Base-by-base conservation (phyloP, 352 stramenopile genomes). In the Globisporangium radiosum region DNA sequence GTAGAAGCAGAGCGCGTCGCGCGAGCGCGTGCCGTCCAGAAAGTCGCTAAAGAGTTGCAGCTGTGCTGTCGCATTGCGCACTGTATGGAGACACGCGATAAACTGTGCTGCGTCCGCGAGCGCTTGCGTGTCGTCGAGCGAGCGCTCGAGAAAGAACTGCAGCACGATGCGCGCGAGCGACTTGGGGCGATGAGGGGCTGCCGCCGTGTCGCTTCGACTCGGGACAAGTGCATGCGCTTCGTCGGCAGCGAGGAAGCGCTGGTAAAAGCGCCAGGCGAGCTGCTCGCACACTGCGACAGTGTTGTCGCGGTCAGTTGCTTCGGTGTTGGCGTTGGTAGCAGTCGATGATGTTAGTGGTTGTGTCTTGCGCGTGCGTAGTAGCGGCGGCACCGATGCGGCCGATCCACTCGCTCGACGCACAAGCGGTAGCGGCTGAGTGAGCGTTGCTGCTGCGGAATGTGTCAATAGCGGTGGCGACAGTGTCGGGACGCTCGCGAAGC, bases 1-100 rank as follows among this genome's bases (percentile, higher is more conserved):
- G 13, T 70, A 73, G 55, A 87, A 89, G 37, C 72, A 69, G 1
- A 89, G 63, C 49, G 84, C 69, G 37, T 84, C 71, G 2, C 57
- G 58, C 1, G 62, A 68, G 14, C 73, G 66, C 0, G 37, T 59
- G 7, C 65, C 68, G 19, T 87, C 75, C 6, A 87, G 39, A 40
- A 87, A 86, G 7, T 78, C 73, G n/a, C 76, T 85, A 63, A 87
- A 87, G 0, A 86, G 60, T 7, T 70, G 73, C 10, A 85, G 59
- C 8, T 74, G 72, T 25, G 69, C 78, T 4, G 56, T 68, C 7
- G 59, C 51, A n/a, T 33, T 17, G 0, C 68, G 62, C 9, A 80
- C 54, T 10, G 60, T 51, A 5, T 78, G 63, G 4, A 83, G 43
- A 43, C 63, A 85, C 40, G 44, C 59, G 2, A 81, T 47, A 40